Evolutionary conservation across 495 filamentous ascomycete species (phyloP).

Genomic region (Penicillium taxi): DNA sequence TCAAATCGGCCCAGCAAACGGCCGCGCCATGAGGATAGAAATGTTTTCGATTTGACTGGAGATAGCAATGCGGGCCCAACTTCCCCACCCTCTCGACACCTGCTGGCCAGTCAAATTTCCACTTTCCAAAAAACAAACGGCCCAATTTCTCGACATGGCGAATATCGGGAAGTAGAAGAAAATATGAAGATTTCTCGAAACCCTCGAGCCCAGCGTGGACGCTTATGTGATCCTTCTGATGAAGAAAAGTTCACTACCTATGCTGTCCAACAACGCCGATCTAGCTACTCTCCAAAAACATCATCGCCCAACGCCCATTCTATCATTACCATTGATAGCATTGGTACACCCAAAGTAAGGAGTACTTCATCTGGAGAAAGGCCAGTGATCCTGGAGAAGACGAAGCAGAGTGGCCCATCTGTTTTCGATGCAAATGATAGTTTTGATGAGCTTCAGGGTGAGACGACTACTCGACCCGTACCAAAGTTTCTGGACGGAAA

Average conservation of each 20-base stretch:
- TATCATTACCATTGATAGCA: no score
- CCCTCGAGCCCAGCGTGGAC: not conserved
- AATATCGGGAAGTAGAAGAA: constrained; percentile 21
- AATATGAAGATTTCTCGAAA: constrained; percentile 2
- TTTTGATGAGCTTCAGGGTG: constrained; percentile 40
- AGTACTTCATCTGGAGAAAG: no score
- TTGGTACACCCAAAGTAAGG: no score
- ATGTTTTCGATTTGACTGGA: constrained; percentile 10
- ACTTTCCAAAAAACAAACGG: constrained; percentile 8
- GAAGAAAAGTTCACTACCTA: constrained; percentile 21
- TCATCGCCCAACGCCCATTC: no score
- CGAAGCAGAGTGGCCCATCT: no score
- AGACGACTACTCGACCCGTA: constrained; percentile 23
- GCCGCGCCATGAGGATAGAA: constrained; percentile 17
- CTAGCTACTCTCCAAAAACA: no score
- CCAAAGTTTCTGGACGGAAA: constrained; percentile 8
- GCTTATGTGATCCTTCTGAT: constrained; percentile 6
- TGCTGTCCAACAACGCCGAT: constrained; percentile 25
- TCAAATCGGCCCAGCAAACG: constrained; percentile 25
- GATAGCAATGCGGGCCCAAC: constrained; percentile 6
- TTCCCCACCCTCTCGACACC: constrained; percentile 8
- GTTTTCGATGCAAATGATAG: constrained; percentile 30
- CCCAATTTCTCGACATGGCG: constrained; percentile 1
- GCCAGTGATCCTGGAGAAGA: no score
- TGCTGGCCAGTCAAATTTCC: constrained; percentile 15